Evolutionary conservation across 495 filamentous ascomycete genomes (phyloP).

Genomic region (Rostrohypoxylon terebratum): DNA sequence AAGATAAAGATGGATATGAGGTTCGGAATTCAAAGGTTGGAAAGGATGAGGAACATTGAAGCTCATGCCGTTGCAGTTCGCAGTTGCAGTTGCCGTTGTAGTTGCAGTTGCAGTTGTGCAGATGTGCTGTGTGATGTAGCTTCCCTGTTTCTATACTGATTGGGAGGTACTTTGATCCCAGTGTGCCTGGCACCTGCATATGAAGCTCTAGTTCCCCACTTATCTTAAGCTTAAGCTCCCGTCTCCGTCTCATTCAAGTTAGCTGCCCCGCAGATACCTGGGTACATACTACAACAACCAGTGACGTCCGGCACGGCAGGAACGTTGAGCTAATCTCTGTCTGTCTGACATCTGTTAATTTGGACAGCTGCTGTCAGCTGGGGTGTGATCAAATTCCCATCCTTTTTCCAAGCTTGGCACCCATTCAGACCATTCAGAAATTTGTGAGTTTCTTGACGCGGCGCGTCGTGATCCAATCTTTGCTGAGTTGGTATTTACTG

Average conservation of each 20-base stretch:
- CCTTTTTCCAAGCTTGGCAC: constrained; percentile 21
- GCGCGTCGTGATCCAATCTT: constrained; percentile 40
- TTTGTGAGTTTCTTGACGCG: constrained; percentile 36
- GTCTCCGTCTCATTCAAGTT: not conserved
- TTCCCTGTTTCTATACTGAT: constrained; percentile 4
- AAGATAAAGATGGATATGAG: no score
- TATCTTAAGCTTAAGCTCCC: constrained; percentile 1
- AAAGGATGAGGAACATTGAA: not conserved
- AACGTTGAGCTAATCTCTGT: no score
- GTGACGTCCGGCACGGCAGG: not conserved
- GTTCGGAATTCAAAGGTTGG: no score
- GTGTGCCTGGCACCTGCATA: constrained; percentile 7
- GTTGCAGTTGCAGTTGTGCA: not conserved
- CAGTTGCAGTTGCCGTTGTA: no score
- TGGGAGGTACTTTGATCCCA: constrained; percentile 2
- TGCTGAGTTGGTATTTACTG: constrained; percentile 25
- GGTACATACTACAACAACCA: no score
- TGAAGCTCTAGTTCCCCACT: constrained; percentile 3
- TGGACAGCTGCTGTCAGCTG: constrained; percentile 26
- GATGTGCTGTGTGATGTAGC: not conserved
- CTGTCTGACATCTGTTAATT: no score
- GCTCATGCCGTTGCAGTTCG: not conserved
- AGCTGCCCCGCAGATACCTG: constrained; percentile 1
- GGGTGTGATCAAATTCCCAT: constrained; percentile 19
- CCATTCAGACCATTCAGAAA: constrained; percentile 35